Evolutionary conservation across 768 basidiomycete genomes (phyloP).

Genomic region (Tylopilus plumbeoviolaceoides): DNA sequence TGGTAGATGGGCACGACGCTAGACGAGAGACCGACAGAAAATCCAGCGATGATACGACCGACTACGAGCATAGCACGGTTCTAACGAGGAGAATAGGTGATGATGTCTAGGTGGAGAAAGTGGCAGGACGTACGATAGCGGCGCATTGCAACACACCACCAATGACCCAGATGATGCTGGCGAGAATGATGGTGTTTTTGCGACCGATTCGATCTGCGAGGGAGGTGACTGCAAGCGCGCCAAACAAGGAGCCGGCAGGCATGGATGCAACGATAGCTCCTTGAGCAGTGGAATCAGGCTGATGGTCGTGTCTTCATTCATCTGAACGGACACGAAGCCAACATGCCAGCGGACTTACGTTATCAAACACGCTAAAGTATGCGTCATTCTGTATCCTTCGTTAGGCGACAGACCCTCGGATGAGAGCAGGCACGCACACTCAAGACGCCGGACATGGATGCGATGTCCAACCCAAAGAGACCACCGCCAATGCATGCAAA

Average conservation of each 20-base stretch:
- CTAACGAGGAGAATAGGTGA: constrained; percentile 24
- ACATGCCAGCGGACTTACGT: constrained; percentile 10
- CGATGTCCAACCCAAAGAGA: constrained; percentile 77
- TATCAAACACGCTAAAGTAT: constrained; percentile 24
- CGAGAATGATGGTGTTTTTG: constrained; percentile 60
- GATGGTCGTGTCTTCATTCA: constrained; percentile 10
- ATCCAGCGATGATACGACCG: constrained; percentile 63
- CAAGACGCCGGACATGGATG: constrained; percentile 77
- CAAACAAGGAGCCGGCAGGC: constrained; percentile 67
- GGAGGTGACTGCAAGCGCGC: constrained; percentile 57
- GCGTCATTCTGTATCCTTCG: constrained; percentile 22
- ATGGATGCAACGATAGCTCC: constrained; percentile 76
- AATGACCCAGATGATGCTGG: constrained; percentile 68
- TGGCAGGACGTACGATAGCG: constrained; percentile 33
- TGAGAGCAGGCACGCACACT: constrained; percentile 35
- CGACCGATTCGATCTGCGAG: constrained; percentile 66
- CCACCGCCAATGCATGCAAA: constrained; percentile 82
- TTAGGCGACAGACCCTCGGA: not conserved
- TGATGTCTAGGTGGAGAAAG: not conserved
- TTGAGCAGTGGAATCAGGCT: constrained; percentile 53
- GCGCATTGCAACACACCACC: constrained; percentile 73
- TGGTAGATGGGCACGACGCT: constrained; percentile 72
- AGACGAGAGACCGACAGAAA: constrained; percentile 64
- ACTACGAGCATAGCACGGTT: constrained; percentile 73
- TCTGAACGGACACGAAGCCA: not conserved